A percentile compares a stretch with the other conserved stretches of the same genome.
Evolutionary conservation across 2,329 filamentous ascomycete species (phyloP).

Genomic region (Claviceps pazoutovae): DNA sequence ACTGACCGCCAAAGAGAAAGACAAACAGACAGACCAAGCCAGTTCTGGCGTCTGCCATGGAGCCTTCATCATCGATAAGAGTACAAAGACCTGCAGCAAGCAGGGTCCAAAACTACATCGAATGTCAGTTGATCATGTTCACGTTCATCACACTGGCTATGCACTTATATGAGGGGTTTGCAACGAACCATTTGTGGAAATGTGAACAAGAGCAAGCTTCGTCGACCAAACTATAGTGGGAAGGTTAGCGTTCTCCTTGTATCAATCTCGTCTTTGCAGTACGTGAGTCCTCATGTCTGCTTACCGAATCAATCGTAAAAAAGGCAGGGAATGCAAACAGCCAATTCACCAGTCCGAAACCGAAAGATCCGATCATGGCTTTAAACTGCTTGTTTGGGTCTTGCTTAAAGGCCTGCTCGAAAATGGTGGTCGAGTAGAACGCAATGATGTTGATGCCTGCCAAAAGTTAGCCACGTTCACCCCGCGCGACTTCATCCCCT

Average conservation of each 20-base stretch:
- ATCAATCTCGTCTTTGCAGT: too few species aligned
- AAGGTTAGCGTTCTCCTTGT: constrained; percentile 5
- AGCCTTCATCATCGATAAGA: constrained; percentile 16
- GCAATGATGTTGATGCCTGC: constrained; percentile 50
- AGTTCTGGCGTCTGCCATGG: constrained; percentile 27
- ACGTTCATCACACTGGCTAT: too few species aligned
- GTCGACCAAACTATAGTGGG: constrained; percentile 36
- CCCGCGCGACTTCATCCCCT: not conserved
- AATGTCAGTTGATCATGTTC: not conserved
- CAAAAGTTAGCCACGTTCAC: not conserved
- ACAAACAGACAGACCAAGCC: constrained; percentile 46
- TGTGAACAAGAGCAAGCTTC: constrained; percentile 47
- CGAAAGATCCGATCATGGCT: constrained; percentile 35
- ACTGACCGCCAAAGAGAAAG: constrained; percentile 42
- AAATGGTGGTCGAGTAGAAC: constrained; percentile 56
- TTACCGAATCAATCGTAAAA: constrained; percentile 48
- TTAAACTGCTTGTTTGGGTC: constrained; percentile 23
- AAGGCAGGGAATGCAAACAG: constrained; percentile 53
- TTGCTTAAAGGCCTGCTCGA: constrained; percentile 40
- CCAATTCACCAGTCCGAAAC: constrained; percentile 45
- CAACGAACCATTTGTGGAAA: constrained; percentile 50
- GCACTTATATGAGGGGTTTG: not conserved
- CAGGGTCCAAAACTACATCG: constrained; percentile 32
- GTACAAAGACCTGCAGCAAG: constrained; percentile 28
- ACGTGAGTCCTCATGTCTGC: not conserved